Base-by-base conservation (phyloP, 768 basidiomycete species). In the Paxillus rubicundulus region DNA sequence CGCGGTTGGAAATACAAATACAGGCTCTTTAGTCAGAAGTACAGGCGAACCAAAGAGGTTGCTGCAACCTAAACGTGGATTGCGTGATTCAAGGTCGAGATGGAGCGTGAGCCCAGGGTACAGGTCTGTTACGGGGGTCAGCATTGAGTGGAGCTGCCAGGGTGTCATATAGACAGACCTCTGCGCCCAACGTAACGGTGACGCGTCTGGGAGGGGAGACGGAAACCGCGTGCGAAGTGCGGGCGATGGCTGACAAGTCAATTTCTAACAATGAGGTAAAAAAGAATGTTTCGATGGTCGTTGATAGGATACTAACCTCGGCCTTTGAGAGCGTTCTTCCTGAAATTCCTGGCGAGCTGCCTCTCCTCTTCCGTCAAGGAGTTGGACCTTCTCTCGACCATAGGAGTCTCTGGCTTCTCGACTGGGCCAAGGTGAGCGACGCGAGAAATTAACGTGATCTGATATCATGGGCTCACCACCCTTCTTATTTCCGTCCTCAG, bases 221-320 rank as follows among this genome's bases (percentile, higher is more conserved):
- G 56, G 81, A 82, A 27, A 84, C 81, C 12, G 85, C 92, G 54
- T 77, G 79, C 9, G 90, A 92, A 50, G 89, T 89, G 60, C 89
- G 84, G 13, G 92, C 92, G 61, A 95, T 94, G 49, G 85, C 76
- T 32, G 80, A 77, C 53, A 95, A 79, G 70, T 93, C 88, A 39
- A 82, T 71, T 45, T 60, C 66, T 66, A 48, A 3, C 37, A 41
- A 34, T 3, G 47, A 28, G 44, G 17, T 55, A 58, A 52, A 53
- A 46, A 33, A 13, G 32, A 20, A 3, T 28, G 32, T 37, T 45
- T 8, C 21, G 21, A 16, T 20, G 32, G 8, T 45, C 30, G 30
- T 33, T 42, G 20, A 33, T 32, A 6, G 5, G 39, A 17, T 9
- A n/a, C 37, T 36, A 53, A 82, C 84, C 77, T 54, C 76, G 76